Percentiles rank a stretch among this genome's conserved stretches.
Conservation (phyloP, 1,284 basidiomycete species). For the Golubevia sp. region DNA sequence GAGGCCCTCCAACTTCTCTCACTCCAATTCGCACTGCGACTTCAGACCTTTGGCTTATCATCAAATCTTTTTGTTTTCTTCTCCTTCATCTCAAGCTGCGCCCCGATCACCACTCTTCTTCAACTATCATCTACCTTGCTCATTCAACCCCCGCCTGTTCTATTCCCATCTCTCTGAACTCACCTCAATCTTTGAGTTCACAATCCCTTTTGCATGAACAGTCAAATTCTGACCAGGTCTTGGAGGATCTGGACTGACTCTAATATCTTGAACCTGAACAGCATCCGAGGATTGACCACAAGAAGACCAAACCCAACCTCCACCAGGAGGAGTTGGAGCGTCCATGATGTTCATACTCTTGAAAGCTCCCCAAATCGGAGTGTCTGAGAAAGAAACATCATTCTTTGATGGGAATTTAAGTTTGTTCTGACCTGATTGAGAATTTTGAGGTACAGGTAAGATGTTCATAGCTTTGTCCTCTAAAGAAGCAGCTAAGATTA, state of each 20-base stretch:
- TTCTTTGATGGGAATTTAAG: neutral
- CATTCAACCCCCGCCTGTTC: too few relatives aligned
- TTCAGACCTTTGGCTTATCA: too few relatives aligned
- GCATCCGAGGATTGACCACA: constrained; percentile 37
- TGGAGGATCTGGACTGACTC: constrained; percentile 53
- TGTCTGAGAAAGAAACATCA: neutral
- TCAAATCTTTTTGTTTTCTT: too few relatives aligned
- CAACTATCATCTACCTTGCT: too few relatives aligned
- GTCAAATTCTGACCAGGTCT: constrained; percentile 51
- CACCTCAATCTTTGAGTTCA: constrained; percentile 36
- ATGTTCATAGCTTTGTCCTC: neutral
- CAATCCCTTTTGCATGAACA: constrained; percentile 38
- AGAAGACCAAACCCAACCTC: constrained; percentile 42
- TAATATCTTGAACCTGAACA: constrained; percentile 38
- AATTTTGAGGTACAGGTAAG: neutral
- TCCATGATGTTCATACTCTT: too few relatives aligned
- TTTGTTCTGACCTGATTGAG: neutral
- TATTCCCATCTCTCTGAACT: too few relatives aligned
- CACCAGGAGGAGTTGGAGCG: neutral
- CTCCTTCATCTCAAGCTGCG: too few relatives aligned
- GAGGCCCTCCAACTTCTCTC: too few relatives aligned
- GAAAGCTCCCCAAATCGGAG: neutral
- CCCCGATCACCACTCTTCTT: too few relatives aligned
- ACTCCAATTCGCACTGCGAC: too few relatives aligned
- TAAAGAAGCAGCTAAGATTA: neutral